Percentiles rank a stretch among this genome's conserved stretches.
phyloP scores from a whole-genome alignment of 2,329 filamentous ascomycete genomes.

The Sordariomycetes sp. region DNA sequence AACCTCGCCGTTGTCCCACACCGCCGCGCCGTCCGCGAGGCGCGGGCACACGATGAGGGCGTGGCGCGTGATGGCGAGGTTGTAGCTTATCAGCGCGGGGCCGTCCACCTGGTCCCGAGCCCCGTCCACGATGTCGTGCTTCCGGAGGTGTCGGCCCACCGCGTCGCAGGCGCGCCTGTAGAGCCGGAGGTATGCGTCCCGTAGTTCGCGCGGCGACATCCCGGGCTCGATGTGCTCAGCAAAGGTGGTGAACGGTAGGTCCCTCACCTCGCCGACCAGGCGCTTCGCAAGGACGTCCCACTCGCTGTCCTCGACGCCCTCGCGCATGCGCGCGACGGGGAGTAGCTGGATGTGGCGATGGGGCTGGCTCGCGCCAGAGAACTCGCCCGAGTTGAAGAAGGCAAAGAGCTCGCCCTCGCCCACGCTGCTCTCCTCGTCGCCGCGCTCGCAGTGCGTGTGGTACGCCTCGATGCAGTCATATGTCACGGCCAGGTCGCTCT shows the following conservation, averaged over 20 bases:
- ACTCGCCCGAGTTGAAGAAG: constrained; percentile 57
- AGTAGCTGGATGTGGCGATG: constrained; percentile 63
- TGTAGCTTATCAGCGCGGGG: constrained; percentile 46
- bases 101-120: constrained; percentile 16
- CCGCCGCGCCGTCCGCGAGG: constrained; percentile 30
- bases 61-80: constrained; percentile 42
- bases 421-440: constrained; percentile 4
- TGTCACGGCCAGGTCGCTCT: constrained; percentile 45
- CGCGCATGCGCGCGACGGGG: constrained; percentile 48
- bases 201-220: constrained; percentile 21
- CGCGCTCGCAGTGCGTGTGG: constrained; percentile 8
- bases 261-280: constrained; percentile 12
- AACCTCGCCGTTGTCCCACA: constrained; percentile 14
- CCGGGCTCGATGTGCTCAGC: constrained; percentile 19
- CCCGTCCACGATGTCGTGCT: constrained; percentile 7
- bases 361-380: constrained; percentile 59
- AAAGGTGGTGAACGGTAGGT: constrained; percentile 31
- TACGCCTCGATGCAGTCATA: constrained; percentile 50
- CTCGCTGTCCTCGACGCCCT: constrained; percentile 24
- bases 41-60: constrained; percentile 42
- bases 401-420: constrained; percentile 34
- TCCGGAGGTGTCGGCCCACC: constrained; percentile 11
- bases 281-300: constrained; percentile 38
- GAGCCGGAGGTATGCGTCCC: constrained; percentile 29
- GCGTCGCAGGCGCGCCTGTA: constrained; percentile 30